A percentile compares a stretch with the other conserved stretches of the same genome.
Conservation (phyloP, 169 alveolate species). For the Blepharisma undulans region DNA sequence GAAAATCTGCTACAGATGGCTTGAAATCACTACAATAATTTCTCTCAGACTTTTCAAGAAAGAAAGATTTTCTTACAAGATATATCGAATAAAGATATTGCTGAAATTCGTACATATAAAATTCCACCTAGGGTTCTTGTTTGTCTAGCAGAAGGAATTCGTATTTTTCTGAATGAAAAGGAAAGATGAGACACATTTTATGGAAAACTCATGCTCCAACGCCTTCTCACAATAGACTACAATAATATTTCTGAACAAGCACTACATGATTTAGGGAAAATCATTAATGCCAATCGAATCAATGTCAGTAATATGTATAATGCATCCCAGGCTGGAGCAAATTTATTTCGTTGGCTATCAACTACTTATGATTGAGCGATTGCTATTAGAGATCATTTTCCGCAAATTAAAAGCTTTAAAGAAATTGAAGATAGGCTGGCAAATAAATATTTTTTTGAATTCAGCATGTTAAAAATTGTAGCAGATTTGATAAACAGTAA, state of each 20-base stretch:
- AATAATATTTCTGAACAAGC: background rate
- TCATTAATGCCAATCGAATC: background rate
- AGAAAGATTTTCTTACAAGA: too few species aligned
- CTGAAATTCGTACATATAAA: too few species aligned
- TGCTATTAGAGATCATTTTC: background rate
- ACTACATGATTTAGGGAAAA: background rate
- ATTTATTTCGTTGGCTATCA: background rate
- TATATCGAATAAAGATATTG: background rate
- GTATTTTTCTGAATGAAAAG: background rate
- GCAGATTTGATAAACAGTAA: too few species aligned
- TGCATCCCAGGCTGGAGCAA: background rate
- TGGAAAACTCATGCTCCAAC: background rate
- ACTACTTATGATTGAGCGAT: background rate
- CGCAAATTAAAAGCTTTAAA: background rate
- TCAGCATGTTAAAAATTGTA: background rate
- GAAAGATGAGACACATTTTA: too few species aligned
- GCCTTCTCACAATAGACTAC: background rate
- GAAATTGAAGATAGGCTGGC: background rate
- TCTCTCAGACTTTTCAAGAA: too few species aligned
- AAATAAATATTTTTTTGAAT: background rate
- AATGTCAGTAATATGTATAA: too few species aligned
- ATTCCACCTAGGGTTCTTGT: too few species aligned
- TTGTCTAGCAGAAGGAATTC: background rate
- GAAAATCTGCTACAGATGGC: too few species aligned
- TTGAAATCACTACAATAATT: too few species aligned